Evolutionary conservation across 129 eudicot genomes (phyloP), one percentile per base, ranked within the genome.

Genomic region (Deinandra increscens): DNA sequence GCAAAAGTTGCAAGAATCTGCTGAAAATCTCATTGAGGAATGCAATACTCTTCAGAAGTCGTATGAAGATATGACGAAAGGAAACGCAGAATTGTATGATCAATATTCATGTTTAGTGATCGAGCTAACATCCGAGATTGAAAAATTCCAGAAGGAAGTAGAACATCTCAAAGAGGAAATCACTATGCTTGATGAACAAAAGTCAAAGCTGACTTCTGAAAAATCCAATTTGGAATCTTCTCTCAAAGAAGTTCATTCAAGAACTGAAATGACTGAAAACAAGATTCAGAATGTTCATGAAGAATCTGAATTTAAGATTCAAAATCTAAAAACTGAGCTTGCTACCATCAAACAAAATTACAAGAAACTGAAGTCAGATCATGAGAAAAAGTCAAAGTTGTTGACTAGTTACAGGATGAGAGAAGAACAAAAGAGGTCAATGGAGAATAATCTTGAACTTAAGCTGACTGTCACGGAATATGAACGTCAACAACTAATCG

Each of bases 401-500:
- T 31, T 86, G 80, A 60, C 66, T 22, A 81, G 77, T 79, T 78
- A 82, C 75, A 82, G 83, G 61, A 68, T 53, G 43, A 82, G 84
- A 51, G 91, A 87, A 84, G n/a, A 87, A 59, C 84, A 83, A 41
- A 66, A 82, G 17, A 84, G 79, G 81, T 82, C 81, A 17, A 67
- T 78, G 10, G 70, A 78, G 43, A 90, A 82, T 55, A 86, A 84
- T 68, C 88, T 86, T 43, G 97, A 84, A 49, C 71, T 82, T 55
- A 86, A 90, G 73, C 82, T 84, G 68, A 84, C 95, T 2, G 81
- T 87, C 41, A 83, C 95, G 1, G 89, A 87, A 68, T 75, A 87
- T 31, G 87, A 87, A 58, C 84, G 85, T 11, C 81, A 77, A 72
- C 88, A 84, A 63, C 91, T 90, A 10, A 72, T 73, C 39, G 82